phyloP scores from a whole-genome alignment of 345 rosid genomes.

The Barbarea vulgaris region DNA sequence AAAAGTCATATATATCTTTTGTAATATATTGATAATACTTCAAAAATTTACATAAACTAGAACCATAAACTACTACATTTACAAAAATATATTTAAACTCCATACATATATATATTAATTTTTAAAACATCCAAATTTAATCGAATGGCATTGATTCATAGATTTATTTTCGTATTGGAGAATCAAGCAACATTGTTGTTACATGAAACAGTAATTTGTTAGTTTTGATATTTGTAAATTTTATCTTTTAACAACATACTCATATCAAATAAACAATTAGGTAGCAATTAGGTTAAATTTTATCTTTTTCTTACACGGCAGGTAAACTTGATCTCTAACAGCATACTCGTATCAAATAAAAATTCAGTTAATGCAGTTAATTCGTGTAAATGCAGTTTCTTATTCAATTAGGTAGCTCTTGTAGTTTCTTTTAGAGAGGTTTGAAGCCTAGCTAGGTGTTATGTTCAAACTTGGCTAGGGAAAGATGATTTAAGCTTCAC shows the following conservation, averaged over 20 bases:
- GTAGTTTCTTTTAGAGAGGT: background rate
- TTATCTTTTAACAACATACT: background rate
- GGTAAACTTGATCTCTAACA: background rate
- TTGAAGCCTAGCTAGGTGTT: background rate
- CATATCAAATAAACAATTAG: background rate
- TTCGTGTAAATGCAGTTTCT: background rate
- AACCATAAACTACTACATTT: background rate
- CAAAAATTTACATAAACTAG: too few species aligned
- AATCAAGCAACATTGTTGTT: background rate
- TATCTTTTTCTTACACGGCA: too few species aligned
- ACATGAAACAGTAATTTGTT: background rate
- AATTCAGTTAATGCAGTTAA: too few species aligned
- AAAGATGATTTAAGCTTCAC: background rate
- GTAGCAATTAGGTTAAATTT: too few species aligned
- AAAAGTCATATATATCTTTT: background rate
- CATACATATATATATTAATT: background rate
- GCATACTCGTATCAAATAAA: background rate
- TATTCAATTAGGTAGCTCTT: background rate
- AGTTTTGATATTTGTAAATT: background rate
- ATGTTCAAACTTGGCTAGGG: background rate
- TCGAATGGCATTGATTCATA: background rate
- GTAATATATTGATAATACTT: background rate
- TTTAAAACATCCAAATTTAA: background rate
- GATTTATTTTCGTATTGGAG: background rate
- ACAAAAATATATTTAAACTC: background rate